Base-by-base conservation (phyloP, 257 asterid genomes). In the Gynochthodes officinalis region DNA sequence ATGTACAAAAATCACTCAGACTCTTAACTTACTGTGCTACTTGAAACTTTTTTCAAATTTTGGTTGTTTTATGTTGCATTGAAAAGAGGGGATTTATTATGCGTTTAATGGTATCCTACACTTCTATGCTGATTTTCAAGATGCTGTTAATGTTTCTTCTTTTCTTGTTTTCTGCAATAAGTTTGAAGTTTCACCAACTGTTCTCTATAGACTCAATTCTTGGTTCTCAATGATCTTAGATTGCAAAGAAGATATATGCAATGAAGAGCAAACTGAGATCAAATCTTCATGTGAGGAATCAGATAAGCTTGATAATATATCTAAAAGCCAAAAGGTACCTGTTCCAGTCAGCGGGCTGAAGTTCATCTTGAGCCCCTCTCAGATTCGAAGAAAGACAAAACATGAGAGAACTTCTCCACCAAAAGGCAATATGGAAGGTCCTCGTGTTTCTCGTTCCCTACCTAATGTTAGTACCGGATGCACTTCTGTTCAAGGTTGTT, bases 401-500 rank as follows among this genome's bases (percentile, higher is more conserved):
- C 73, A 42, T 44, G 75, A 78, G 66, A 83, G 49, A 76, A 64
- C 69, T 75, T 77, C 78, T 62, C 84, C 79, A 62, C 78, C 75
- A 18, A 78, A 83, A 84, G 85, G 87, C 83, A 93, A 86, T 80
- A 71, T 81, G 46, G 93, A 90, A 75, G 89, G 86, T 57, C 85
- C 90, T 62, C 89, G 87, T 61, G 77, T 75, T 49, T 81, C 93
- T 49, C 95, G 96, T 50, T 78, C 83, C 70, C 77, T 84, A 73
- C 92, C 93, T 59, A 82, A 76, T 52, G 75, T 91, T 77, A 94
- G 82, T 77, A 84, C 90, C n/a, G 93, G 83, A 23, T 84, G 91
- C 55, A 79, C 90, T 71, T 90, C 98, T 54, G 80, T 88, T 61
- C 84, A 84, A 80, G 79, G 82, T 69, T 91, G 96, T 82, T 89